phyloP scores from a whole-genome alignment of 1,284 basidiomycete genomes.

The Rhodotorula sp. region DNA sequence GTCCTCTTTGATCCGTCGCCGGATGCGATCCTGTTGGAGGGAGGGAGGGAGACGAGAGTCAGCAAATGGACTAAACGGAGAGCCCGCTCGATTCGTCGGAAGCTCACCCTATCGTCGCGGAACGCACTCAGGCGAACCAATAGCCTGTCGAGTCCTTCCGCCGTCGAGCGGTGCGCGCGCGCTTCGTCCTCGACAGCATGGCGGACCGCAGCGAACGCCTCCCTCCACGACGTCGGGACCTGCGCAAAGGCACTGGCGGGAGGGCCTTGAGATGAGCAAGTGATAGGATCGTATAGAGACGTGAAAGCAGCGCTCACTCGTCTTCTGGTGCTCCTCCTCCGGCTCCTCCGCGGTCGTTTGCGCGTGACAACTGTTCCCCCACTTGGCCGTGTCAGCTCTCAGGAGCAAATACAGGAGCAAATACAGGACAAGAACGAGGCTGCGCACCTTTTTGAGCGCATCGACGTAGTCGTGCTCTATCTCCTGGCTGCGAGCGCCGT shows the following conservation, averaged over 20 bases:
- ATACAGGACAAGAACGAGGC: too few species aligned
- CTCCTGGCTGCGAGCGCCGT: conserved; percentile 23
- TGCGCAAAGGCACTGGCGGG: conserved; percentile 4
- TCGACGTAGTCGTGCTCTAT: conserved; percentile 34
- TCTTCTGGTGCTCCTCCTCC: background rate
- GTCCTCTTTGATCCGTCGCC: conserved; percentile 41
- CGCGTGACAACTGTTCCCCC: background rate
- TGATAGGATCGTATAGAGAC: too few species aligned
- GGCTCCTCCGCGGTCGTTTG: background rate
- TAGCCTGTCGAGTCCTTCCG: conserved; percentile 16
- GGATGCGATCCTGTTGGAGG: conserved; percentile 36
- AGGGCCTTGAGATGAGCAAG: too few species aligned
- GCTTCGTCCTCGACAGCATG: conserved; percentile 25
- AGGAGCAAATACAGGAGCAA: too few species aligned
- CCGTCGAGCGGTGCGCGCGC: conserved; percentile 13
- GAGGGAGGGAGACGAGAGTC: background rate
- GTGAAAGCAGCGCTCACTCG: background rate
- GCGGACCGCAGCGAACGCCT: conserved; percentile 10
- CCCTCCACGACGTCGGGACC: conserved; percentile 27
- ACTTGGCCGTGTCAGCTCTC: background rate
- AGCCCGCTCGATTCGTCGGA: too few species aligned
- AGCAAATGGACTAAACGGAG: background rate
- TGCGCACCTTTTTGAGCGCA: conserved; percentile 30
- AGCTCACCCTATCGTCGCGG: conserved; percentile 31
- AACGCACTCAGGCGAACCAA: conserved; percentile 15